phyloP scores from a whole-genome alignment of 306 rosid species.

The Lupinus albus region DNA sequence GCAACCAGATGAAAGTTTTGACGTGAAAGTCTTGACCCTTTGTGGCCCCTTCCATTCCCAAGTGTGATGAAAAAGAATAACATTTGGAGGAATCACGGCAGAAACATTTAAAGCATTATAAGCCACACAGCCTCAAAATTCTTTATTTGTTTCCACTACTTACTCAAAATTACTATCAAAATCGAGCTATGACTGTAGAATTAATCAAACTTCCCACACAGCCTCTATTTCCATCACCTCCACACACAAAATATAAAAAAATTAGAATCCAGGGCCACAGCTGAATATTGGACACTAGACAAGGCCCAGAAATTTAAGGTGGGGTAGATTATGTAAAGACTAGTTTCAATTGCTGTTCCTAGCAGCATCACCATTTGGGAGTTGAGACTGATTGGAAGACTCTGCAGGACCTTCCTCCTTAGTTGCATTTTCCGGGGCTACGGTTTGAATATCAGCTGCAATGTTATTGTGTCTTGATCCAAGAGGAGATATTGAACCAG shows the following conservation, averaged over 20 bases:
- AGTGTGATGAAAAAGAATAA: too few relatives aligned
- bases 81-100: too few relatives aligned
- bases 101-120: too few relatives aligned
- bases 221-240: conserved; percentile 33
- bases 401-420: conserved; percentile 30
- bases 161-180: conserved; percentile 57
- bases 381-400: conserved; percentile 38
- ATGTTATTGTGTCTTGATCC: conserved; percentile 39
- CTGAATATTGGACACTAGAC: conserved; percentile 1
- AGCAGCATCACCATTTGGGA: conserved; percentile 51
- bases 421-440: conserved; percentile 48
- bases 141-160: conserved; percentile 50
- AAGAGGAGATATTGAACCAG: conserved; percentile 42
- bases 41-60: too few relatives aligned
- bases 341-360: conserved; percentile 32
- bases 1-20: too few relatives aligned
- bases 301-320: conserved; percentile 29
- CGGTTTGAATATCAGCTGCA: conserved; percentile 44
- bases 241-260: background rate
- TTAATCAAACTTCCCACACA: conserved; percentile 35
- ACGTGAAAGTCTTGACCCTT: too few relatives aligned
- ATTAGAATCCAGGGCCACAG: background rate
- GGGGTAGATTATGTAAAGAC: conserved; percentile 32
- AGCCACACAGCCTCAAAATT: too few relatives aligned
- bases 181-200: conserved; percentile 47